Evolutionary conservation across 2,329 filamentous ascomycete species (phyloP), one percentile per base, ranked within the genome.

Genomic region (Epichloe typhina): DNA sequence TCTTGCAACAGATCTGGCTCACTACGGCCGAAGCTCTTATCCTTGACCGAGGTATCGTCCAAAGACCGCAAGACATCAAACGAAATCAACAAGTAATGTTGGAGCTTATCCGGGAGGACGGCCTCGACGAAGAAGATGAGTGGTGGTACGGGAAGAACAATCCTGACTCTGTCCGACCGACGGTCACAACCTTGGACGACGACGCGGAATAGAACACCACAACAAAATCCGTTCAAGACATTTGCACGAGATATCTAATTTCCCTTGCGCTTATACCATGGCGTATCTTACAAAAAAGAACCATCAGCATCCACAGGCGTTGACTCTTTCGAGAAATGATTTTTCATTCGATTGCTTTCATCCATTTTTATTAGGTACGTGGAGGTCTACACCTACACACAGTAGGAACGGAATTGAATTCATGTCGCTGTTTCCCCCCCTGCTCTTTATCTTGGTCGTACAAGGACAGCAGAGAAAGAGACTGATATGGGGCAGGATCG

Each of bases 31-130:
- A 84, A 59, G 76, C 79, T 4, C 60, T 82, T 38, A 80, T 84
- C 35, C 64, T 83, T 5, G 72, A 82, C 47, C 70, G 79, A 36
- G 72, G 71, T 35, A 77, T 84, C 49, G 80, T 84, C 5, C 69
- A 74, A 52, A 69, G 75, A 21, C 67, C 77, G 0, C 69, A 76
- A 52, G 77, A 83, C 53, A 84, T 84, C 56, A 80, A 80, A 60
- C 73, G 80, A 40, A 83, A 83, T 51, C 76, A 75, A 12, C 73
- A 79, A 55, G 75, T 83, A 23, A 73, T 84, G 65, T 64, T 82
- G 50, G 78, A 83, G 53, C 67, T 84, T n/a, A 83, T 84, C 55
- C 72, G 75, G 46, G 79, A 83, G 53, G 76, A 82, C 50, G 77
- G 76, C 17, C 64, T 74, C 19, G 73, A 74, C 19, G 74, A 79